These are phyloP conservation scores for Malus asiatica DNA, from an alignment of 306 rosid species.

Conservation along the genomic window DNA sequence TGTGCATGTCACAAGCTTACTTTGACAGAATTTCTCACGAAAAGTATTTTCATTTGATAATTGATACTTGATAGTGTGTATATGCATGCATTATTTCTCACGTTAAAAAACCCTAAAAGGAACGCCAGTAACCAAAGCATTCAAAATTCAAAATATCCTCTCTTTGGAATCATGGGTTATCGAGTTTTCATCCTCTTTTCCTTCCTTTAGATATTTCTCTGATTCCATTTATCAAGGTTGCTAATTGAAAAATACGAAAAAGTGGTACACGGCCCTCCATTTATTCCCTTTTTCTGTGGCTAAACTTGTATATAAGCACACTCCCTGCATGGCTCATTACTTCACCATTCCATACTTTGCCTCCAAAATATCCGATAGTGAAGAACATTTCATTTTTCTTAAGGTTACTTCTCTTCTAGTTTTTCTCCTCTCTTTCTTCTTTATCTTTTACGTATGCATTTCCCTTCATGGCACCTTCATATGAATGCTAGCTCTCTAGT, in stretches of 20 bases:
- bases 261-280: conserved; percentile 57
- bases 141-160: conserved; percentile 59
- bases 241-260: conserved; percentile 51
- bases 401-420: conserved; percentile 25
- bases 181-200: conserved; percentile 33
- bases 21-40: too few relatives aligned
- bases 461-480: neutral
- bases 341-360: conserved; percentile 31
- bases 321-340: conserved; percentile 22
- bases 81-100: conserved; percentile 23
- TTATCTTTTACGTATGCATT: neutral
- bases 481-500: neutral
- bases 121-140: conserved; percentile 22
- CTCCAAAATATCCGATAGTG: neutral
- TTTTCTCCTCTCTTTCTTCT: neutral
- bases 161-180: conserved; percentile 48
- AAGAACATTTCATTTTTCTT: conserved; percentile 19
- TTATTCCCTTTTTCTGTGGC: conserved; percentile 52
- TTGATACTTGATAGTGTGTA: neutral
- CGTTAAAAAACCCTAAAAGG: conserved; percentile 20
- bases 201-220: conserved; percentile 35
- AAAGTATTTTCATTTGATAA: neutral
- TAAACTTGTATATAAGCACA: conserved; percentile 54
- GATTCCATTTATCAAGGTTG: conserved; percentile 74
- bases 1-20: too few relatives aligned